These are phyloP conservation scores for Stereocaulon alpinum DNA, from an alignment of 495 filamentous ascomycete species.

Conservation along the genomic window DNA sequence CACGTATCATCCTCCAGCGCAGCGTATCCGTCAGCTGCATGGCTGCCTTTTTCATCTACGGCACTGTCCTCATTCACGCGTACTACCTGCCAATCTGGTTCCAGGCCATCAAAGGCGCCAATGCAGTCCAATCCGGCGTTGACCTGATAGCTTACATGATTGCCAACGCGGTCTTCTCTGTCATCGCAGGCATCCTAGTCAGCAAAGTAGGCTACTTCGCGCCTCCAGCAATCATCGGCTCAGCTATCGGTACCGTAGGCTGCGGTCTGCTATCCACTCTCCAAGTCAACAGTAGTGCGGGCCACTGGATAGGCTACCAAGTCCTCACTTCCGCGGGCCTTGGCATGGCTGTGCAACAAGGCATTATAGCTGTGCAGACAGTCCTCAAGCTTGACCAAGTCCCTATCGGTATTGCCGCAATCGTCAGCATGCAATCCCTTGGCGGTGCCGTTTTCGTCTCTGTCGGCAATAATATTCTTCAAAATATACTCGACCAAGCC, in stretches of 20 bases:
- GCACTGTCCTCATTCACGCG: slow-evolving; percentile 30
- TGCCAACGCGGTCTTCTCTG: slow-evolving; percentile 31
- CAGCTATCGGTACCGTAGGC: slow-evolving; percentile 45
- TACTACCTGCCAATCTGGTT: slow-evolving; percentile 69
- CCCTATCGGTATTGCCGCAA: slow-evolving; percentile 34
- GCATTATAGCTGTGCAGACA: slow-evolving; percentile 31
- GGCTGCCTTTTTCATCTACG: slow-evolving; percentile 22
- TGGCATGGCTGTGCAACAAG: slow-evolving; percentile 29
- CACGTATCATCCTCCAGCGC: slow-evolving; percentile 27
- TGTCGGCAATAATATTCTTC: slow-evolving; percentile 56
- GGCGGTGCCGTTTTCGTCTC: slow-evolving; percentile 54
- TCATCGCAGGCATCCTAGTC: slow-evolving; percentile 42
- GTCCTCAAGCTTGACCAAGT: slow-evolving; percentile 29
- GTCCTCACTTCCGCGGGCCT: slow-evolving; percentile 35
- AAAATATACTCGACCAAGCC: slow-evolving; percentile 46
- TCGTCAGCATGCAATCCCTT: slow-evolving; percentile 50
- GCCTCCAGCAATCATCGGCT: slow-evolving; percentile 44
- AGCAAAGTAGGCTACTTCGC: slow-evolving; percentile 54
- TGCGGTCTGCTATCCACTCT: slow-evolving; percentile 54
- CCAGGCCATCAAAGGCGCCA: slow-evolving; percentile 44
- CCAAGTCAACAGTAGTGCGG: slow-evolving; percentile 34
- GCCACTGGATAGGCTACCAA: slow-evolving; percentile 56
- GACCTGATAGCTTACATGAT: slow-evolving; percentile 35
- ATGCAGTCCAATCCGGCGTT: slow-evolving; percentile 29
- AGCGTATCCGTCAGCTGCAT: slow-evolving; percentile 28